Evolutionary conservation across 176 grass and related monocot species (phyloP), one percentile per base, ranked within the genome.

Genomic region (Cocos nucifera): DNA sequence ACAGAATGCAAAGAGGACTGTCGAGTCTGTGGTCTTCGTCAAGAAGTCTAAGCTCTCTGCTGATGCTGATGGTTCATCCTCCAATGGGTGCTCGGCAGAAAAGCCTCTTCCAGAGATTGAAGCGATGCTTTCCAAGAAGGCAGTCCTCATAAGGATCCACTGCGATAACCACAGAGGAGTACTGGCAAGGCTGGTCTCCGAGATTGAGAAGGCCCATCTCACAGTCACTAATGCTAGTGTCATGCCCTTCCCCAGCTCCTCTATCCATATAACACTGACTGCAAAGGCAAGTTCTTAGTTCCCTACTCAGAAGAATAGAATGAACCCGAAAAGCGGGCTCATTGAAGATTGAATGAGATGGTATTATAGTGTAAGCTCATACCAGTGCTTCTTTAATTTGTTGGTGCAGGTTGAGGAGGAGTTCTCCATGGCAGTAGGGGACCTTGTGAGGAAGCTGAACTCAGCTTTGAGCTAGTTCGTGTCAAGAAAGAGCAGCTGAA

Each of bases 91-190:
- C 24, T 35, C 18, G n/a, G 23, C 17, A 19, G 17, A 32, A 2
- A 35, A 62, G 12, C 5, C 18, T 6, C 35, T 53, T 21, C 77
- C 54, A 4, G 68, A 79, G 61, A 60, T 79, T 10, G 53, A 67
- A 26, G 69, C 68, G 18, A 64, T 39, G 23, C 55, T 79, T 27
- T 58, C 59, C 9, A 23, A 65, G 15, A 54, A 72, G 27, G 60
- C 19, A 19, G 61, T 79, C 25, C 69, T 72, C 5, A 49, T 79
- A 21, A 79, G 58, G 48, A 62, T 79, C 53, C 69, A 73, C 19
- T 79, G 77, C 57, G 48, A 48, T 22, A 65, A 64, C 32, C 67
- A 52, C 16, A 73, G 27, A 53, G 69, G 77, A 14, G 25, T 64
- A 19, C 15, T 79, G n/a, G 69, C 59, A 14, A 59, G 55, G 53